Evolutionary conservation across 1,284 basidiomycete species (phyloP).

Genomic region (Exobasidium rhododendri): DNA sequence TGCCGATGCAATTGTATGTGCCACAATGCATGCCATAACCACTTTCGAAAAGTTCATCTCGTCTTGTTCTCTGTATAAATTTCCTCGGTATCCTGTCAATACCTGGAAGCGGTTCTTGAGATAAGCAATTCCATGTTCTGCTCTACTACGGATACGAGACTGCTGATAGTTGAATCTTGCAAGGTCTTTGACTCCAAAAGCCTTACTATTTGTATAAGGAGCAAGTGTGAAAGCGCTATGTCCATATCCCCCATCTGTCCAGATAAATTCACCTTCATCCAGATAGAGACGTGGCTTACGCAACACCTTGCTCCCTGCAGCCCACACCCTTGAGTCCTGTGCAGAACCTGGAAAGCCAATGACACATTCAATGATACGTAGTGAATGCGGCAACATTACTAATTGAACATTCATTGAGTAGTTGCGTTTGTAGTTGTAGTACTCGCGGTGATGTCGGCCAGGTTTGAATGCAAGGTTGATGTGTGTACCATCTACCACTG

Average conservation of each 20-base stretch:
- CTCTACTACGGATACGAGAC: not conserved
- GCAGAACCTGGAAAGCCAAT: not conserved
- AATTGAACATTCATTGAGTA: constrained; percentile 1
- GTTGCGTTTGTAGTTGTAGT: not conserved
- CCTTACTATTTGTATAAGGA: not conserved
- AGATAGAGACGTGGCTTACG: not conserved
- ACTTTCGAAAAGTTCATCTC: not conserved
- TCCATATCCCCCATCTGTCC: not conserved
- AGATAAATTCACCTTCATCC: not conserved
- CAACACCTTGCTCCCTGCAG: not conserved
- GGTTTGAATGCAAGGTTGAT: not conserved
- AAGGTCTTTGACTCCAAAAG: not conserved
- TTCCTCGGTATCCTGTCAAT: not conserved
- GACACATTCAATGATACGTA: not conserved
- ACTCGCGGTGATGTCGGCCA: not conserved
- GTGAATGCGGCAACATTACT: not conserved
- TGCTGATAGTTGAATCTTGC: not conserved
- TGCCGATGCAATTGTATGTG: not conserved
- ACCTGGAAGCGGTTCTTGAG: not conserved
- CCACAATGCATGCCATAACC: not conserved
- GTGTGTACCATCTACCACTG: not conserved
- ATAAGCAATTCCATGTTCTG: not conserved
- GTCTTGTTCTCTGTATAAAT: not conserved
- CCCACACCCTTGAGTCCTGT: not conserved
- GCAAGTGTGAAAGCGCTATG: not conserved